phyloP scores from a whole-genome alignment of 305 asterid species.

The Fraxinus albicans region DNA sequence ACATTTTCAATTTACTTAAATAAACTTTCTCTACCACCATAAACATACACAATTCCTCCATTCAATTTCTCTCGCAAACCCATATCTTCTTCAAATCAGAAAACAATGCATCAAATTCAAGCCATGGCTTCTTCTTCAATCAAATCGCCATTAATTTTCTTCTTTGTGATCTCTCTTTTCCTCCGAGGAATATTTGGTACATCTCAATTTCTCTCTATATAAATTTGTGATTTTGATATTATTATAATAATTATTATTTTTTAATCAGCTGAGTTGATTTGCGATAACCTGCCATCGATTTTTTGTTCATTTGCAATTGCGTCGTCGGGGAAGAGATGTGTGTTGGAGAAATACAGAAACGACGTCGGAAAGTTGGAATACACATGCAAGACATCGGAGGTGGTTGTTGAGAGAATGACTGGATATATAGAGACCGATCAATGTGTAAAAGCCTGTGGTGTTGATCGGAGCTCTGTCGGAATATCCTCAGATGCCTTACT shows the following conservation, averaged over 20 bases:
- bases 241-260: background rate
- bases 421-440: conserved; percentile 32
- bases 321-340: conserved; percentile 25
- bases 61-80: background rate
- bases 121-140: conserved; percentile 44
- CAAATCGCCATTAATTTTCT: conserved; percentile 41
- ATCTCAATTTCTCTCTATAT: background rate
- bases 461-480: conserved; percentile 50
- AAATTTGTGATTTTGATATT: background rate
- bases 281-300: conserved; percentile 38
- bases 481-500: conserved; percentile 62
- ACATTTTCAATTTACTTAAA: background rate
- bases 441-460: conserved; percentile 59
- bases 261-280: conserved; percentile 31
- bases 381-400: conserved; percentile 27
- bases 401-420: conserved; percentile 27
- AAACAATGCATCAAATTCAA: conserved; percentile 6
- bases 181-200: conserved; percentile 57
- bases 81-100: background rate
- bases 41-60: conserved; percentile 20
- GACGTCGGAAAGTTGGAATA: background rate
- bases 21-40: background rate
- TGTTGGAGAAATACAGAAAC: background rate
- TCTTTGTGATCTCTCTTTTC: conserved; percentile 56
- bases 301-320: conserved; percentile 41